Percentiles rank a stretch among this genome's conserved stretches.
Conservation (phyloP, 2,329 filamentous ascomycete genomes). For the Penicillium decumbens region DNA sequence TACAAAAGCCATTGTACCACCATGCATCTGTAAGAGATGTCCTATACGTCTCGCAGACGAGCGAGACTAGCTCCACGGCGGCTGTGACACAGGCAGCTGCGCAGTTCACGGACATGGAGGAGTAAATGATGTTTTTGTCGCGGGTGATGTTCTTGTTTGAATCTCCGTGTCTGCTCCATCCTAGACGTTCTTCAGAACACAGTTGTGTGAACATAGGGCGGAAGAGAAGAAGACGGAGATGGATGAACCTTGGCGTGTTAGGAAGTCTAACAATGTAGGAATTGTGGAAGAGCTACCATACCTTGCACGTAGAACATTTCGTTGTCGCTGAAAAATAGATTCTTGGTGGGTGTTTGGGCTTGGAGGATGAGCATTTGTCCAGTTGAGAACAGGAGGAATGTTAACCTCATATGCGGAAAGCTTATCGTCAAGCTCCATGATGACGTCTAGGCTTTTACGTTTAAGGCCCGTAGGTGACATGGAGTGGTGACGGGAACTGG, state of each 20-base stretch:
- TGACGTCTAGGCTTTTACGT: slow-evolving; percentile 22
- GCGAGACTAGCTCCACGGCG: slow-evolving; percentile 29
- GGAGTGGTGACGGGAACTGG: slow-evolving; percentile 12
- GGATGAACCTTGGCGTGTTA: slow-evolving; percentile 25
- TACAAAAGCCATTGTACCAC: slow-evolving; percentile 43
- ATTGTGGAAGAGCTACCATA: slow-evolving; percentile 3
- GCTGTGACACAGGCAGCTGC: slow-evolving; percentile 30
- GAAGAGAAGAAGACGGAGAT: slow-evolving; percentile 34
- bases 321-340: slow-evolving; percentile 23
- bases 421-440: slow-evolving; percentile 28
- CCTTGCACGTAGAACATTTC: slow-evolving; percentile 30
- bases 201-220: slow-evolving; percentile 34
- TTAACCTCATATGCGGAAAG: slow-evolving; percentile 23
- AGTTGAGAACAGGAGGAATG: slow-evolving; percentile 24
- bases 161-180: slow-evolving; percentile 6
- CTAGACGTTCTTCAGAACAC: slow-evolving; percentile 23
- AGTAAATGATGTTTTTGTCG: slow-evolving; percentile 22
- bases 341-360: slow-evolving; percentile 1
- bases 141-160: not conserved
- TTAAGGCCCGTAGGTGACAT: slow-evolving; percentile 6
- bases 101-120: slow-evolving; percentile 28
- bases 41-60: slow-evolving; percentile 28
- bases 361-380: slow-evolving; percentile 13
- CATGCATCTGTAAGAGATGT: slow-evolving; percentile 29
- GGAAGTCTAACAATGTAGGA: not conserved